Conservation (phyloP, 1,284 basidiomycete genomes). For the Athelia psychrophila region DNA sequence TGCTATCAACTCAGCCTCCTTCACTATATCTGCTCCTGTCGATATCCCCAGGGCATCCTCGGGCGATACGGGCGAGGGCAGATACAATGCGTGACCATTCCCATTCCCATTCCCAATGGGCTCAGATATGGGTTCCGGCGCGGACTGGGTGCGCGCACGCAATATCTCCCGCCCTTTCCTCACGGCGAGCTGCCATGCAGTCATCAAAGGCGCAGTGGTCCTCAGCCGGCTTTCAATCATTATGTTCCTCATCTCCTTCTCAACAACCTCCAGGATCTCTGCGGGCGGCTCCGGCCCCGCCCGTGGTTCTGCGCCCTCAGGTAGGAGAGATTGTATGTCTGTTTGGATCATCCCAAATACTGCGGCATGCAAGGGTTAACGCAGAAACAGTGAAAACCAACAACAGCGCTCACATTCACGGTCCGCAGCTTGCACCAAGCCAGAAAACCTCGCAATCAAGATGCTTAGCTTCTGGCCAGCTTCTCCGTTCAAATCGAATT, state of each 20-base stretch:
- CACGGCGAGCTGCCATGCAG: conserved; percentile 44
- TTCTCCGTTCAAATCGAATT: conserved; percentile 17
- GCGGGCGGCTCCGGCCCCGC: conserved; percentile 22
- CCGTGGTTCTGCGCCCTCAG: conserved; percentile 23
- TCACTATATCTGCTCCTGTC: too few species aligned
- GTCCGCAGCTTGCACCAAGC: conserved; percentile 36
- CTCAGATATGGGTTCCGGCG: too few species aligned
- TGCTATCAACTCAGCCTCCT: too few species aligned
- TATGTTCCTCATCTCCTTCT: conserved; percentile 57
- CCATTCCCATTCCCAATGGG: background rate
- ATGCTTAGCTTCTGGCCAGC: conserved; percentile 31
- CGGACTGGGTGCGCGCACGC: background rate
- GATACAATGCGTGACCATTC: background rate
- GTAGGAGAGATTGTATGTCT: conserved; percentile 33
- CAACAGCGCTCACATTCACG: conserved; percentile 39
- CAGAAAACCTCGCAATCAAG: conserved; percentile 35
- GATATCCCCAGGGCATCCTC: too few species aligned
- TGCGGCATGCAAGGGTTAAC: conserved; percentile 14
- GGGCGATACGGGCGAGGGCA: too few species aligned
- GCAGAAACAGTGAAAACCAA: conserved; percentile 2
- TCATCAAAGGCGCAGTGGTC: conserved; percentile 47
- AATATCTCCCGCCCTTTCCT: conserved; percentile 5
- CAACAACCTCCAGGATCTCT: conserved; percentile 41
- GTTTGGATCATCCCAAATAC: conserved; percentile 38
- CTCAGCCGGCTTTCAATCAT: conserved; percentile 59